A percentile compares a stretch with the other conserved stretches of the same genome.
Conservation (phyloP, 306 rosid genomes). For the Prunus armeniaca region DNA sequence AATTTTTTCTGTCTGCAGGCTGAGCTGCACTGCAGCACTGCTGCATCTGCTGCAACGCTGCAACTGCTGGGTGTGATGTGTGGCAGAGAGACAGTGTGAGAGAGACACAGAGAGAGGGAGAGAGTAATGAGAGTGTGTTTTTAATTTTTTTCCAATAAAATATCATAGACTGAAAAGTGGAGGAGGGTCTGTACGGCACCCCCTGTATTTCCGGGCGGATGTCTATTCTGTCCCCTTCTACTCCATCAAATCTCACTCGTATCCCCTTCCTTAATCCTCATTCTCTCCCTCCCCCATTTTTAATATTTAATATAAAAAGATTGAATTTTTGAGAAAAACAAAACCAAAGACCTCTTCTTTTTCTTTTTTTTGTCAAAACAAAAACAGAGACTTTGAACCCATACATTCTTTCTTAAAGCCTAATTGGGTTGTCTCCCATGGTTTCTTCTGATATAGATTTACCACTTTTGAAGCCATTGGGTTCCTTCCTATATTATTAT, state of each 20-base stretch:
- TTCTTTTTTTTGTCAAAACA: background rate
- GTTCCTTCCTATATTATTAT: background rate
- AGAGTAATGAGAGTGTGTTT: conserved; percentile 34
- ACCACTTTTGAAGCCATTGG: background rate
- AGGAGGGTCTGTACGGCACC: conserved; percentile 51
- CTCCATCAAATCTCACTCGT: conserved; percentile 75
- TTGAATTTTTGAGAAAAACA: background rate
- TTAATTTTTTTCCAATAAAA: conserved; percentile 35
- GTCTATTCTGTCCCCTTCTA: conserved; percentile 97
- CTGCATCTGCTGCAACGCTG: conserved; percentile 74
- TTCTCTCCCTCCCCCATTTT: background rate
- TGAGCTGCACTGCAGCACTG: conserved; percentile 54
- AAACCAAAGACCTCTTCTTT: background rate
- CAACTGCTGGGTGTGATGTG: conserved; percentile 83
- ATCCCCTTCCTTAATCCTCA: conserved; percentile 28
- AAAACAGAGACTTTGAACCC: background rate
- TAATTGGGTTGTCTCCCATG: background rate
- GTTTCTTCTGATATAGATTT: too few species aligned
- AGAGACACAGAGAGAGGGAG: conserved; percentile 21
- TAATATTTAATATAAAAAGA: background rate
- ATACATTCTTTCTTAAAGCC: background rate
- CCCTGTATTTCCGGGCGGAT: conserved; percentile 97
- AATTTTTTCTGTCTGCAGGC: conserved; percentile 28
- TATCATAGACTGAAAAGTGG: conserved; percentile 41
- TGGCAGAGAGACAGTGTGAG: conserved; percentile 55